phyloP scores from a whole-genome alignment of 1,284 basidiomycete species.

The Marasmius oreades region DNA sequence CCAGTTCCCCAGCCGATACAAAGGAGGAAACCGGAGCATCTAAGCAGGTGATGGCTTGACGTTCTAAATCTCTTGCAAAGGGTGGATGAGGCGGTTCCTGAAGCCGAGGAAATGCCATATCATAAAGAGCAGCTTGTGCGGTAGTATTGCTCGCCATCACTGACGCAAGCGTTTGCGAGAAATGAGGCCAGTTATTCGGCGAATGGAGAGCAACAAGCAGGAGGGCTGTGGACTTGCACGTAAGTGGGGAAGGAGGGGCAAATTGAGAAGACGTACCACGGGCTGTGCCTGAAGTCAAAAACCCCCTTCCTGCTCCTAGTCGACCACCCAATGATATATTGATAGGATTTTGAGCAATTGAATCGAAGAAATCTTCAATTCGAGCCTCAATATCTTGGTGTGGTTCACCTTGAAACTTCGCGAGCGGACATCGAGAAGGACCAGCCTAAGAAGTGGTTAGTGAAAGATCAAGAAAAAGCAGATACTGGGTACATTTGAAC shows the following conservation, averaged over 20 bases:
- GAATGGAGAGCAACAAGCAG: slow-evolving; percentile 13
- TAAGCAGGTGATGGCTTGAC: slow-evolving; percentile 21
- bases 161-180: slow-evolving; percentile 13
- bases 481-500: slow-evolving; percentile 24
- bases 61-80: slow-evolving; percentile 11
- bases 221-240: slow-evolving; percentile 2
- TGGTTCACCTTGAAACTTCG: slow-evolving; percentile 21
- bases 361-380: slow-evolving; percentile 31
- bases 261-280: slow-evolving; percentile 21
- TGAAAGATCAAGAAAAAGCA: neutral
- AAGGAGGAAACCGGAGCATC: slow-evolving; percentile 17
- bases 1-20: slow-evolving; percentile 18
- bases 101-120: neutral
- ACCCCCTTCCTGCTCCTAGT: slow-evolving; percentile 29
- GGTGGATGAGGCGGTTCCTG: neutral
- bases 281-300: slow-evolving; percentile 32
- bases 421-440: slow-evolving; percentile 26
- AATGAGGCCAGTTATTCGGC: slow-evolving; percentile 10
- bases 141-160: slow-evolving; percentile 21
- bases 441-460: slow-evolving; percentile 23
- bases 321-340: slow-evolving; percentile 24
- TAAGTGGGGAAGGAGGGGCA: neutral
- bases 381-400: slow-evolving; percentile 25
- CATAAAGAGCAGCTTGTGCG: slow-evolving; percentile 14
- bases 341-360: slow-evolving; percentile 28